Base-by-base conservation (phyloP, 2,329 filamentous ascomycete genomes). In the Colletotrichum sp. region DNA sequence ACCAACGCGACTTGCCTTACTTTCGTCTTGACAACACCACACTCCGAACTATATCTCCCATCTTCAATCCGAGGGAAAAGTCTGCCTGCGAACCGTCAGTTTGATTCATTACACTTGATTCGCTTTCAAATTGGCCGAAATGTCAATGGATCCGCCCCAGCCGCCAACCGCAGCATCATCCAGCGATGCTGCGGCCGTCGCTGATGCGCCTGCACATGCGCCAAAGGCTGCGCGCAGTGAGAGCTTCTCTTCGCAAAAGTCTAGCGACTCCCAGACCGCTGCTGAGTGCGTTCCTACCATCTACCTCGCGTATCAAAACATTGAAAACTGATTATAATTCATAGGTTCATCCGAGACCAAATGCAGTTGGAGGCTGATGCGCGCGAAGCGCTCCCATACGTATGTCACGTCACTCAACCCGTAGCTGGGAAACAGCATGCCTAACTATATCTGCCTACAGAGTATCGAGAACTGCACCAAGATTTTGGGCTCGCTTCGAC, bases 391-490 rank as follows among this genome's bases (percentile, higher is more conserved):
- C 90, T 99, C 8, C 97, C 97, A 79, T 99, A 98, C 83, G 95
- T 98, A 87, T 81, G 92, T 81, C n/a, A 39, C 36, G 10, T 55
- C 65, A n/a, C 39, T 15, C 15, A 21, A n/a, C 36, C n/a, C 10
- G 30, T 21, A 21, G 21, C 15, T n/a, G 32, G 12, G 12, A 16
- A 55, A 6, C 15, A 21, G 15, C 32, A 10, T 15, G 18, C 9
- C 76, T 77, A 30, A 77, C 69, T 18, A 18, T 18, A 26, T 72
- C 52, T 21, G 12, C 15, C 4, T 18, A 28, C 79, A 98, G 95
- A 96, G 97, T 86, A 98, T 99, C 83, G 95, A 98, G 80, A 93
- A 93, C 63, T 99, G 97, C 86, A 99, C 97, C 64, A 94, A 96
- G 79, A 92, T 94, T n/a, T 92, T 99, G 32, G 97, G 97, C 0